Evolutionary conservation across 1,284 basidiomycete species (phyloP).

Genomic region (Pseudozyma hubeiensis): DNA sequence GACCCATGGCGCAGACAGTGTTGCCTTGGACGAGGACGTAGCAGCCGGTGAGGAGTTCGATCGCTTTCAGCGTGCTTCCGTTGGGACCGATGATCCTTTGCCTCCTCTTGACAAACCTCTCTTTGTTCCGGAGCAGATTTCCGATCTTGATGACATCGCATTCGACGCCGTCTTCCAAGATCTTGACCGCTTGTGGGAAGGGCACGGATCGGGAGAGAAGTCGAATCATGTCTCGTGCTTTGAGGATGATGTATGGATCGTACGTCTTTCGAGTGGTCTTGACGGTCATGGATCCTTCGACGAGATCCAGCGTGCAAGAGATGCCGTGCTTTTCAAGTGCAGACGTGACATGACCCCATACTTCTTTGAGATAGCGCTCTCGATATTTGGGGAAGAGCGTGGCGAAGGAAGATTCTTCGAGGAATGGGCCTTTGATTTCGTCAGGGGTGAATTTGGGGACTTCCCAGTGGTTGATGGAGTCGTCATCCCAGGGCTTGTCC

Average conservation of each 20-base stretch:
- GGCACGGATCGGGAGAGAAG: constrained; percentile 91
- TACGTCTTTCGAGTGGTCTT: constrained; percentile 95
- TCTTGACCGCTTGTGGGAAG: constrained; percentile 83
- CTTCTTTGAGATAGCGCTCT: constrained; percentile 93
- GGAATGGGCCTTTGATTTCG: constrained; percentile 82
- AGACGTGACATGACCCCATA: constrained; percentile 92
- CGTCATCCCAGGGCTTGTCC: constrained; percentile 84
- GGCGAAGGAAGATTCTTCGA: constrained; percentile 96
- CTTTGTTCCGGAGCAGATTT: constrained; percentile 92
- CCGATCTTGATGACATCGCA: constrained; percentile 99
- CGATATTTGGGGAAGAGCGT: constrained; percentile 99
- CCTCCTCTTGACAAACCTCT: constrained; percentile 93
- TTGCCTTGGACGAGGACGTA: constrained; percentile 98
- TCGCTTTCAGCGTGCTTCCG: constrained; percentile 97
- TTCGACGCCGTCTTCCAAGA: constrained; percentile 88
- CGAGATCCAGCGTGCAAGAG: constrained; percentile 90
- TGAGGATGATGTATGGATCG: constrained; percentile 95
- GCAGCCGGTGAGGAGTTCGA: constrained; percentile 94
- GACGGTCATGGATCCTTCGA: constrained; percentile 97
- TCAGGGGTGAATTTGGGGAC: constrained; percentile 78
- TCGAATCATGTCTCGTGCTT: constrained; percentile 95
- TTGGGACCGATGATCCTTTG: constrained; percentile 97
- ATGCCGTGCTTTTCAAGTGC: constrained; percentile 86
- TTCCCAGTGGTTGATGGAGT: constrained; percentile 99
- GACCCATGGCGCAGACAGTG: constrained; percentile 97